Evolutionary conservation across 352 stramenopile species (phyloP), one percentile per base, ranked within the genome.

Genomic region (Globisporangium abappressorium): DNA sequence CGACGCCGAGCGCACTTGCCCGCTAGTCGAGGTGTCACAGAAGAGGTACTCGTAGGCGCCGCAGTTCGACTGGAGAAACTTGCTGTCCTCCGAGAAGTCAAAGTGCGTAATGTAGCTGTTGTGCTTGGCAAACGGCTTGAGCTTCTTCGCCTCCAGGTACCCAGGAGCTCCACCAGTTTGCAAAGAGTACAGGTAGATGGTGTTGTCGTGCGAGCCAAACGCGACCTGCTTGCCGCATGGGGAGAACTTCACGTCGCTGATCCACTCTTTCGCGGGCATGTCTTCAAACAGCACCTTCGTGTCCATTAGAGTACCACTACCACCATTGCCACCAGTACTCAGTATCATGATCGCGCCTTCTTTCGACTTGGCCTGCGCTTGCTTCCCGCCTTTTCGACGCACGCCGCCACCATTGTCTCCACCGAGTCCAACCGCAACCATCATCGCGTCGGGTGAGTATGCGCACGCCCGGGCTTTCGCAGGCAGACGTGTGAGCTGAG

Each of bases 31-130:
- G 66, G 85, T 69, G 65, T 98, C 92, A 60, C 91, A 97, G 54
- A 97, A 98, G 34, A 95, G 74, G 14, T 98, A 80, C 71, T 98
- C 94, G 70, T 96, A 94, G 3, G 88, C 92, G n/a, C 86, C 87
- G 57, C 84, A 97, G 58, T 83, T 92, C 38, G 82, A 91, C 75
- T 94, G 83, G 14, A 91, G 30, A 46, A 83, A 87, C 56, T 69
- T 79, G 59, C 79, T 77, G 72, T 96, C 84, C 2, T 73, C 70
- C 14, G 84, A 93, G 64, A 94, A 96, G 55, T 96, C 87, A 53
- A 95, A 76, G 67, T 95, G 89, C 18, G 89, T 94, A 62, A 93
- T 84, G 71, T 87, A 91, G 73, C 83, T 92, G 76, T 93, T 89
- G 65, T 94, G 82, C 57, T 90, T 90, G 57, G 71, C 80, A 38